These are phyloP conservation scores for Marasmius fiardii DNA, from an alignment of 1,284 basidiomycete genomes.

Conservation along the genomic window DNA sequence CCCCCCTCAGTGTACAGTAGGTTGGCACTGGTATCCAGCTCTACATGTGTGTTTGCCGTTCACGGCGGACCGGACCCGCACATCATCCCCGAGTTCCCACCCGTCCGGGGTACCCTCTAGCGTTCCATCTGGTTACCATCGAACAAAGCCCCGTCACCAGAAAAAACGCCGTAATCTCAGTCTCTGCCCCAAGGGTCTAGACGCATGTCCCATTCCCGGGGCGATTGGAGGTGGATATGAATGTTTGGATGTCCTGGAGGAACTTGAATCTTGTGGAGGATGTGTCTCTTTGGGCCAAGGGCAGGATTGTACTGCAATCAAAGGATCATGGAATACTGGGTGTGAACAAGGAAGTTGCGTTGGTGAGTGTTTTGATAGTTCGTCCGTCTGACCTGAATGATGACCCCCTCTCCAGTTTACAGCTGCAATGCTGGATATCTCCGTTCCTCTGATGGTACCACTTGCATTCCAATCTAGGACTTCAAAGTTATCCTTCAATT, in stretches of 20 bases:
- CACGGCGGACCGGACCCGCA: conserved; percentile 15
- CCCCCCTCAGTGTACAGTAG: conserved; percentile 45
- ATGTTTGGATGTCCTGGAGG: conserved; percentile 53
- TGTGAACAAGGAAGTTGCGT: conserved; percentile 59
- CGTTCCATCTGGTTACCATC: conserved; percentile 21
- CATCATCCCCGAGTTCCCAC: conserved; percentile 16
- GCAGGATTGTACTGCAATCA: conserved; percentile 68
- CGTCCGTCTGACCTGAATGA: conserved; percentile 7
- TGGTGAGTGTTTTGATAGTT: conserved; percentile 37
- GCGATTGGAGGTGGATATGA: conserved; percentile 48
- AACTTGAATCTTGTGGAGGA: conserved; percentile 71
- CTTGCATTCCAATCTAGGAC: conserved; percentile 47
- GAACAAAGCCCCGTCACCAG: conserved; percentile 29
- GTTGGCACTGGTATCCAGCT: conserved; percentile 42
- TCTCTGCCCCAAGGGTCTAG: conserved; percentile 54
- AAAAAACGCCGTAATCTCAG: conserved; percentile 33
- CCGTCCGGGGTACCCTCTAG: conserved; percentile 33
- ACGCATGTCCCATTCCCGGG: conserved; percentile 59
- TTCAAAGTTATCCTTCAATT: not conserved
- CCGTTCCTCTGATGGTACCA: conserved; percentile 42
- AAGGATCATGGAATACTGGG: conserved; percentile 62
- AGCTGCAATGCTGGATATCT: conserved; percentile 57
- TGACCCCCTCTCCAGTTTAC: conserved; percentile 41
- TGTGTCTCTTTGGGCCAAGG: conserved; percentile 62
- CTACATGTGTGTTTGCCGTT: conserved; percentile 39